Conservation (phyloP, 306 rosid genomes). For the Dalbergia cultrata region DNA sequence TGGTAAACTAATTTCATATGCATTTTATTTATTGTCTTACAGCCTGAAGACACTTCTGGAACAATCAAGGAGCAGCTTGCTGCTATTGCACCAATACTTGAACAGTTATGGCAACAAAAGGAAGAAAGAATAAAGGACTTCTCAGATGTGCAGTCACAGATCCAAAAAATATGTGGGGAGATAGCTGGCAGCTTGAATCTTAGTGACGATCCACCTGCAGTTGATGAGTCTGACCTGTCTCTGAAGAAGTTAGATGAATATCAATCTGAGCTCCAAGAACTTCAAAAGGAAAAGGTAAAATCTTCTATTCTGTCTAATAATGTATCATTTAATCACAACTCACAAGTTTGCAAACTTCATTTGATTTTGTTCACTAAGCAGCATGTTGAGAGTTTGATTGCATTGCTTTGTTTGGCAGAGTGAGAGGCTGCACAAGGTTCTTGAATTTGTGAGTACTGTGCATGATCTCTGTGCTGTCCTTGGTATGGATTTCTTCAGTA, state of each 20-base stretch:
- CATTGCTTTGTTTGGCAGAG: conserved; percentile 66
- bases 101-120: conserved; percentile 89
- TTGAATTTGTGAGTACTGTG: conserved; percentile 87
- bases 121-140: conserved; percentile 91
- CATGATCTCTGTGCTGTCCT: conserved; percentile 98
- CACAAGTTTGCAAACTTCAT: conserved; percentile 17
- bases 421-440: conserved; percentile 88
- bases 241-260: conserved; percentile 88
- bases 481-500: conserved; percentile 93
- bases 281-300: conserved; percentile 95
- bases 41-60: conserved; percentile 58
- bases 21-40: conserved; percentile 17
- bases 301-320: conserved; percentile 15
- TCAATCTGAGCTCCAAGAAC: conserved; percentile 91
- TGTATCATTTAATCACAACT: conserved; percentile 37
- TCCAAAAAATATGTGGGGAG: conserved; percentile 94
- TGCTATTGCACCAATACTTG: conserved; percentile 91
- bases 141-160: conserved; percentile 88
- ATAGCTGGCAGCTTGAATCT: conserved; percentile 77
- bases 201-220: conserved; percentile 62
- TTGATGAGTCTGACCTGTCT: conserved; percentile 87
- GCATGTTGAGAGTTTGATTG: conserved; percentile 39
- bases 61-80: conserved; percentile 64
- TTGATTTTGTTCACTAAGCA: conserved; percentile 30
- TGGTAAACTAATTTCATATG: conserved; percentile 40